These are phyloP conservation scores for Marsdenia floribunda DNA, from an alignment of 257 asterid genomes.

Conservation along the genomic window DNA sequence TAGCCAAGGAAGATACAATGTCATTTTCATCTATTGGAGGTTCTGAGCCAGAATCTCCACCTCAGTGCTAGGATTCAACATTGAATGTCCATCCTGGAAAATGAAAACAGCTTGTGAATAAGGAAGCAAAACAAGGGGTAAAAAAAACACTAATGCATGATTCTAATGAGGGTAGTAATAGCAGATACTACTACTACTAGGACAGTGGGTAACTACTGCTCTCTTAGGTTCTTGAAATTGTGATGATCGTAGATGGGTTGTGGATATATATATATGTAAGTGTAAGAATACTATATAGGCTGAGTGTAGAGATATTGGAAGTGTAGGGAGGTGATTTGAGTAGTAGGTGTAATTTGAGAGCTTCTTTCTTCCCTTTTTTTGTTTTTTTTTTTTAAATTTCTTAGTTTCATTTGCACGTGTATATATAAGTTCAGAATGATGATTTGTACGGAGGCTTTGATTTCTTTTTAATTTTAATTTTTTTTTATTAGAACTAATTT, in stretches of 20 bases:
- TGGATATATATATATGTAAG: background rate
- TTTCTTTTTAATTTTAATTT: background rate
- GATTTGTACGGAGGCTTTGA: background rate
- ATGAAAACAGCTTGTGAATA: background rate
- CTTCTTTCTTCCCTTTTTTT: no score
- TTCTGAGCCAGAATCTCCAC: conserved; percentile 91
- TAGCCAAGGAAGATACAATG: conserved; percentile 68
- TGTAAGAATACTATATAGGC: background rate
- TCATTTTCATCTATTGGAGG: conserved; percentile 84
- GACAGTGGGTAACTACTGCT: background rate
- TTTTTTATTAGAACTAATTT: no score
- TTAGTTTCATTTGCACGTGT: conserved; percentile 5
- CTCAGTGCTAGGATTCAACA: conserved; percentile 38
- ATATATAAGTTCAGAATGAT: background rate
- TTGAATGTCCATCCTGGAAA: background rate
- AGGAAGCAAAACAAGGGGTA: background rate
- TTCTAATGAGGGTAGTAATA: background rate
- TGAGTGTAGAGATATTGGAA: background rate
- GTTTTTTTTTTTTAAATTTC: background rate
- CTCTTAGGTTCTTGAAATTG: background rate
- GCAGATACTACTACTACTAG: background rate
- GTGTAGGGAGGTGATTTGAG: no score
- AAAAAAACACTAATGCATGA: background rate
- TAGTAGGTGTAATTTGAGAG: background rate
- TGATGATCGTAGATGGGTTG: background rate